Conservation (phyloP, 2,329 filamentous ascomycete species). For the Ophidiomyces ophidiicola region DNA sequence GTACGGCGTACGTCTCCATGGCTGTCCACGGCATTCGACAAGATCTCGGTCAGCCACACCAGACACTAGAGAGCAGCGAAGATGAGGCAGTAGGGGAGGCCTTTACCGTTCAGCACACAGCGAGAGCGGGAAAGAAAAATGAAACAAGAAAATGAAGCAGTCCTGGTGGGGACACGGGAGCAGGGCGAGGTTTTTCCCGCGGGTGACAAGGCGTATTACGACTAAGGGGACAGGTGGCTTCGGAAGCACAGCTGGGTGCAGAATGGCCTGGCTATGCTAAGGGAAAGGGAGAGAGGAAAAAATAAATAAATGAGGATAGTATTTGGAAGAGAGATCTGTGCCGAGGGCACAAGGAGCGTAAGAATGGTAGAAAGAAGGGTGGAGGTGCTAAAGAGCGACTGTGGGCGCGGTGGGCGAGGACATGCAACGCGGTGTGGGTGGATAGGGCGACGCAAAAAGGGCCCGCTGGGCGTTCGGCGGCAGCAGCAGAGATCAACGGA, state of each 20-base stretch:
- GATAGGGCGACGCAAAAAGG: background rate
- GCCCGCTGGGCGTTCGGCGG: background rate
- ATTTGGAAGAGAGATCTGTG: background rate
- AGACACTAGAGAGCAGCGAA: background rate
- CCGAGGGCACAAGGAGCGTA: conserved; percentile 7
- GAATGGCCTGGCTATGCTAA: conserved; percentile 2
- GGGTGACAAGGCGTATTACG: conserved; percentile 3
- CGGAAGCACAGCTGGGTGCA: background rate
- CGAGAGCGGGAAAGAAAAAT: too few relatives aligned
- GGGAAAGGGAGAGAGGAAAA: background rate
- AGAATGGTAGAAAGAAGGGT: conserved; percentile 2
- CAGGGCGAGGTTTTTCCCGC: conserved; percentile 1
- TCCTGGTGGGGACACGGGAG: too few relatives aligned
- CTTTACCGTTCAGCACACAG: too few relatives aligned
- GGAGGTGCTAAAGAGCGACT: conserved; percentile 9
- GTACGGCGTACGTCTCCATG: conserved; percentile 9
- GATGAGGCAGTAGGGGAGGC: too few relatives aligned
- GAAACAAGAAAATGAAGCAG: too few relatives aligned
- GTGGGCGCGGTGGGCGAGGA: too few relatives aligned
- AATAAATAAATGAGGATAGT: background rate
- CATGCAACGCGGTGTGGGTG: conserved; percentile 1
- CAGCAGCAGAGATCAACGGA: conserved; percentile 3
- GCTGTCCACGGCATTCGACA: conserved; percentile 2
- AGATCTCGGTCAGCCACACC: conserved; percentile 3
- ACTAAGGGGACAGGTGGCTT: conserved; percentile 5